phyloP scores from a whole-genome alignment of 331 rosid genomes.

The Pyrus hybrid region DNA sequence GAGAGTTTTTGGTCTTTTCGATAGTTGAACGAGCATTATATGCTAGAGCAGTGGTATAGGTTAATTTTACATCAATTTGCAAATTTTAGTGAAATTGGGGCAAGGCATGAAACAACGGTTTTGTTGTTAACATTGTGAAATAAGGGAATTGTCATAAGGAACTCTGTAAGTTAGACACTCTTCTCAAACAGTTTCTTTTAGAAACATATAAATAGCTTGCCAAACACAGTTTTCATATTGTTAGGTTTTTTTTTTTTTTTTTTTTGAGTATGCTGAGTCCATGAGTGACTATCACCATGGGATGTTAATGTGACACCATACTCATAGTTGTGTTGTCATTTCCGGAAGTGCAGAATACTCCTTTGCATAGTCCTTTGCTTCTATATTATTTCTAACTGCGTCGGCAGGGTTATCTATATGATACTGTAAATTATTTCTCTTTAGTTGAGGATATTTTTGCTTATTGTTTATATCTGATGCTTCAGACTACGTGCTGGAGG shows the following conservation, averaged over 20 bases:
- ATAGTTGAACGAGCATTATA: not conserved
- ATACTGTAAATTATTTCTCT: not conserved
- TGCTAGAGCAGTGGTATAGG: not conserved
- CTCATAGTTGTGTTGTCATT: not conserved
- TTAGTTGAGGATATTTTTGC: slow-evolving; percentile 11
- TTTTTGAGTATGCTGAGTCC: not conserved
- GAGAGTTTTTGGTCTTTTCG: not conserved
- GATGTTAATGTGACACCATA: not conserved
- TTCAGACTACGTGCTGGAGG: slow-evolving; percentile 94
- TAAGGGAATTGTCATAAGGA: not conserved
- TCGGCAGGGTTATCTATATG: not conserved
- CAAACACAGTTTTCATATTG: not conserved
- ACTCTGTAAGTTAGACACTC: not conserved
- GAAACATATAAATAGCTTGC: not conserved
- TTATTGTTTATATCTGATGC: slow-evolving; percentile 13
- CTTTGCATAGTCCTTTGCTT: not conserved
- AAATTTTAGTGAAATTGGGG: not conserved
- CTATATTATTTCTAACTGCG: not conserved
- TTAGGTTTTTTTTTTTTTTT: not conserved
- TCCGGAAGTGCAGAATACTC: not conserved
- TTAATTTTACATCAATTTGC: not conserved
- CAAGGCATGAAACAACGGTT: not conserved
- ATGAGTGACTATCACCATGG: not conserved
- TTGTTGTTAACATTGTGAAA: not conserved
- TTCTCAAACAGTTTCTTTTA: not conserved